A percentile compares a stretch with the other conserved stretches of the same genome.
phyloP scores from a whole-genome alignment of 108 stramenopile species.

The Mayamaea pseudoterrestris region DNA sequence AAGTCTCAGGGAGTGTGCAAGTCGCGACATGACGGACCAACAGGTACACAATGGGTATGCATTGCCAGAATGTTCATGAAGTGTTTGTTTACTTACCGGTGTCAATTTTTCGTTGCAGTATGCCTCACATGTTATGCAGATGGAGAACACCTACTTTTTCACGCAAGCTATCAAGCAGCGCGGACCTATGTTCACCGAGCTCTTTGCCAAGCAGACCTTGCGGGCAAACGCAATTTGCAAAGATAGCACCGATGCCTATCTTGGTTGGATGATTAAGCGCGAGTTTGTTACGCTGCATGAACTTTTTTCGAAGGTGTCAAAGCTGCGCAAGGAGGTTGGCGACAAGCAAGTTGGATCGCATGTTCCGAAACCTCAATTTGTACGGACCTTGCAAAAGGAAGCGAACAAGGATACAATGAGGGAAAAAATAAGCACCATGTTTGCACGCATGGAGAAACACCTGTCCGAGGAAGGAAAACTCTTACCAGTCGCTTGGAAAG shows the following conservation, averaged over 20 bases:
- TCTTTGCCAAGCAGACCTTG: slow-evolving; percentile 71
- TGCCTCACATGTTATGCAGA: slow-evolving; percentile 73
- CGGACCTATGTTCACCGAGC: slow-evolving; percentile 39
- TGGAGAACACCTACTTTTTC: slow-evolving; percentile 86
- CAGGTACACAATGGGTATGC: no score
- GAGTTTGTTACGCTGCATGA: slow-evolving; percentile 81
- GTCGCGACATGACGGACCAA: slow-evolving; percentile 72
- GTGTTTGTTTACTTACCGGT: no score
- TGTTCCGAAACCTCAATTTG: slow-evolving; percentile 70
- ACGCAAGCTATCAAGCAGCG: slow-evolving; percentile 70
- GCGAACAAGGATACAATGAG: slow-evolving; percentile 73
- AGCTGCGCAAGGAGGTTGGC: slow-evolving; percentile 69
- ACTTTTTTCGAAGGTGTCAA: slow-evolving; percentile 73
- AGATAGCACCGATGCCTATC: slow-evolving; percentile 79
- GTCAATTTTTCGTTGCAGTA: no score
- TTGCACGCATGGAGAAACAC: slow-evolving; percentile 82
- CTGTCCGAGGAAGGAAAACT: slow-evolving; percentile 72
- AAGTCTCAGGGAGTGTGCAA: slow-evolving; percentile 59
- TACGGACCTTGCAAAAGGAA: slow-evolving; percentile 71
- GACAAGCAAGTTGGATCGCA: slow-evolving; percentile 76
- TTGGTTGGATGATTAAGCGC: slow-evolving; percentile 86
- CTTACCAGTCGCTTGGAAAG: slow-evolving; percentile 83
- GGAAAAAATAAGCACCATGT: slow-evolving; percentile 74
- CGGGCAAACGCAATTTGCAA: slow-evolving; percentile 75
- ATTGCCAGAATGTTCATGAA: no score